Evolutionary conservation across 1,284 basidiomycete genomes (phyloP), one percentile per base, ranked within the genome.

Genomic region (Grifola frondosa): DNA sequence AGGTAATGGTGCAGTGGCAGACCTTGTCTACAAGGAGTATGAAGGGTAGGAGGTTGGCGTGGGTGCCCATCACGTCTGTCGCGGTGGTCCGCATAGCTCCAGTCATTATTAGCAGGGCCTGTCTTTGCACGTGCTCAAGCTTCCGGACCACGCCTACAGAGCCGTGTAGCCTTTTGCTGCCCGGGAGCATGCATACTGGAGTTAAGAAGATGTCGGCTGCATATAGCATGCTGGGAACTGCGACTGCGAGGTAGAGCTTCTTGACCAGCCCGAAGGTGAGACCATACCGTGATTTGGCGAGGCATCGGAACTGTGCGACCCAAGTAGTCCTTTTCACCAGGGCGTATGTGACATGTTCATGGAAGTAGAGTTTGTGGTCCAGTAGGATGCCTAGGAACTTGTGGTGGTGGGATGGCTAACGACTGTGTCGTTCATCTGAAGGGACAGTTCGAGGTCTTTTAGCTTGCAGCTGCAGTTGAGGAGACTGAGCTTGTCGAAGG

Each of bases 321-420:
- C 56, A 58, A 15, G 35, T 41, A 0, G 46, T 53, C 1, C 63
- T 68, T 41, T 67, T 71, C 0, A 44, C 58, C 1, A 66, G n/a
- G 0, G 63, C 67, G 0, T 52, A 24, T 2, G 50, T 50, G 0
- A 39, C 38, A 12, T 73, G 71, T 23, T 62, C 50, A 9, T 55
- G 52, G 50, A 61, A 74, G 0, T 46, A 33, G 5, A 74, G 62
- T 5, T 59, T 30, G 4, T 58, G 49, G 51, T 74, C 69, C 0
- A 74, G 12, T 6, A 59, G 32, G 0, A 73, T 53, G 0, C 70
- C 68, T 1, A 73, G 56, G 37, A 65, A 65, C 32, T 65, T 67
- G 16, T 56, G 48, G 13, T 41, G 43, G 12, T 29, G 26, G 8
- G 45, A 12, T 6, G 57, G 42, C 3, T n/a, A 6, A 46, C 35